These are phyloP conservation scores for Holtermannia corniformis DNA, from an alignment of 768 basidiomycete species.

Conservation along the genomic window DNA sequence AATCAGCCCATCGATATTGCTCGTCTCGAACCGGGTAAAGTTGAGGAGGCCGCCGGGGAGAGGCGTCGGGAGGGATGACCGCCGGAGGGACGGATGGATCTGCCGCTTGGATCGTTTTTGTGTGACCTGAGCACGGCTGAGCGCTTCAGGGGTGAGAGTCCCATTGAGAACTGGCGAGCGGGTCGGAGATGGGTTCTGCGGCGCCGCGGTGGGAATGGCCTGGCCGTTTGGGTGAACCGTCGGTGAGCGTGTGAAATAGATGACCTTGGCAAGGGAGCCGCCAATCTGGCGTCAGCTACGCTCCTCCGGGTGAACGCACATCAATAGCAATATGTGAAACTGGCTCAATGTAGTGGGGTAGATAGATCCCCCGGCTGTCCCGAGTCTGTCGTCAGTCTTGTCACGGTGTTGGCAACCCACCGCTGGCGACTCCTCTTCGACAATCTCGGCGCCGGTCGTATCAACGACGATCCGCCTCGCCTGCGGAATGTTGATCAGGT, in stretches of 20 bases:
- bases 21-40: conserved; percentile 94
- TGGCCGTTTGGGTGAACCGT: not conserved
- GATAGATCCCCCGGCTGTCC: conserved; percentile 91
- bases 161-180: conserved; percentile 31
- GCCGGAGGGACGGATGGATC: conserved; percentile 57
- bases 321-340: conserved; percentile 97
- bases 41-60: conserved; percentile 95
- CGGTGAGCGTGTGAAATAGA: conserved; percentile 93
- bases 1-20: conserved; percentile 72
- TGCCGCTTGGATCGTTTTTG: conserved; percentile 44
- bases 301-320: conserved; percentile 44
- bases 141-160: conserved; percentile 32
- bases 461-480: conserved; percentile 88
- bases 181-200: conserved; percentile 6
- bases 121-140: not conserved
- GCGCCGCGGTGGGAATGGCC: not conserved
- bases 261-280: conserved; percentile 92
- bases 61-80: conserved; percentile 61
- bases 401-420: conserved; percentile 44
- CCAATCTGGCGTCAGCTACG: conserved; percentile 58
- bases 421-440: conserved; percentile 89
- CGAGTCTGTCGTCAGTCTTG: conserved; percentile 41
- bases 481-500: conserved; percentile 51
- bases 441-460: conserved; percentile 83
- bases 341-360: conserved; percentile 95